Evolutionary conservation across 805 yeast species (phyloP).

Genomic region (Metschnikowia lachancei): DNA sequence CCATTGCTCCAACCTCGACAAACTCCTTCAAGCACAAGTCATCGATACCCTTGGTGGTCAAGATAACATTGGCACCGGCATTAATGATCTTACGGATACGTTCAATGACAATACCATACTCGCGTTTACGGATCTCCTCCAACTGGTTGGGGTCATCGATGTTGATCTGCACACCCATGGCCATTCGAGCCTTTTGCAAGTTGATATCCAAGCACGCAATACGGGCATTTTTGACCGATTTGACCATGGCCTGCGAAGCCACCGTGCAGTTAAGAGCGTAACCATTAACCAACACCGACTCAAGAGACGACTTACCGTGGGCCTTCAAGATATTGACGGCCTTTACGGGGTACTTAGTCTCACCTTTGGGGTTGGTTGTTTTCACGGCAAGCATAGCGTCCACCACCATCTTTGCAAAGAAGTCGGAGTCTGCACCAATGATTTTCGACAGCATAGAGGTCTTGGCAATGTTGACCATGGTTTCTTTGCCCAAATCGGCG

Average conservation of each 20-base stretch:
- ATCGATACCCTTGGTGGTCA: conserved; percentile 93
- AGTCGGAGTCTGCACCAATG: conserved; percentile 90
- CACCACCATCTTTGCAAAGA: conserved; percentile 86
- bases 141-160: conserved; percentile 96
- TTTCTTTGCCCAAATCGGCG: conserved; percentile 75
- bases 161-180: conserved; percentile 95
- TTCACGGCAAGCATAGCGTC: conserved; percentile 95
- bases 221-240: conserved; percentile 63
- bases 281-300: conserved; percentile 84
- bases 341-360: conserved; percentile 88
- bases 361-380: conserved; percentile 85
- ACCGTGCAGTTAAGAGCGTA: conserved; percentile 96
- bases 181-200: conserved; percentile 94
- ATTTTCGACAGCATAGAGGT: conserved; percentile 97
- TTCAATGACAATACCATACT: conserved; percentile 80
- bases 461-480: conserved; percentile 86
- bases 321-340: conserved; percentile 96
- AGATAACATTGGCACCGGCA: conserved; percentile 89
- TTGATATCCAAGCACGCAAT: conserved; percentile 90
- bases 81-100: conserved; percentile 75
- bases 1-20: conserved; percentile 89
- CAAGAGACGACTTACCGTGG: conserved; percentile 89
- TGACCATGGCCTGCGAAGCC: conserved; percentile 95
- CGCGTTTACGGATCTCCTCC: conserved; percentile 87
- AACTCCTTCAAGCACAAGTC: conserved; percentile 88